phyloP scores from a whole-genome alignment of 352 stramenopile genomes.

The Ochromonadaceae sp. region DNA sequence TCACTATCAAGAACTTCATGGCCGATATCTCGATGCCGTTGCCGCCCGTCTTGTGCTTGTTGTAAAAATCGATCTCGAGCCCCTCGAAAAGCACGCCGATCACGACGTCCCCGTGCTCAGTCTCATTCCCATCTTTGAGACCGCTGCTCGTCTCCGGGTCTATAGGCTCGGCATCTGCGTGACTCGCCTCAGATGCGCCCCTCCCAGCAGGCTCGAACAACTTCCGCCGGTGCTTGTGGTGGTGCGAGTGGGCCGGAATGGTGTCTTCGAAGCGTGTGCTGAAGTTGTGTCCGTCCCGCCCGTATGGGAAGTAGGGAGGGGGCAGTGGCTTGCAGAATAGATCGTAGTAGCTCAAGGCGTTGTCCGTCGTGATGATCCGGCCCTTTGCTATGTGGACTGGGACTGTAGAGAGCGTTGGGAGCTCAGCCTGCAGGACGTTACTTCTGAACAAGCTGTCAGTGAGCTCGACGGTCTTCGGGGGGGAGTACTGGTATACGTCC shows the following conservation, averaged over 20 bases:
- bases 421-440: neutral
- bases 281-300: neutral
- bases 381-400: neutral
- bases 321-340: neutral
- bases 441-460: neutral
- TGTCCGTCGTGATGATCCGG: neutral
- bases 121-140: neutral
- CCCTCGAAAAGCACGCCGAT: neutral
- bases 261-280: neutral
- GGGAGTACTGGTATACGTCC: neutral
- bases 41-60: neutral
- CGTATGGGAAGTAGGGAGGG: neutral
- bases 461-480: neutral
- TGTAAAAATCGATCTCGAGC: neutral
- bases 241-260: neutral
- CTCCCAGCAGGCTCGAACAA: no score
- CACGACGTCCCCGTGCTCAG: neutral
- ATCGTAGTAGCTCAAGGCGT: neutral
- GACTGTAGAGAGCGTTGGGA: neutral
- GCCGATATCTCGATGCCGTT: conserved; percentile 7
- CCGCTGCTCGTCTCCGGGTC: no score
- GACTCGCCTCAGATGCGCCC: no score
- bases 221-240: neutral
- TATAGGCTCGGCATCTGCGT: no score
- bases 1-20: neutral